Evolutionary conservation across 257 asterid species (phyloP), one percentile per base, ranked within the genome.

Genomic region (Petrea volubilis): DNA sequence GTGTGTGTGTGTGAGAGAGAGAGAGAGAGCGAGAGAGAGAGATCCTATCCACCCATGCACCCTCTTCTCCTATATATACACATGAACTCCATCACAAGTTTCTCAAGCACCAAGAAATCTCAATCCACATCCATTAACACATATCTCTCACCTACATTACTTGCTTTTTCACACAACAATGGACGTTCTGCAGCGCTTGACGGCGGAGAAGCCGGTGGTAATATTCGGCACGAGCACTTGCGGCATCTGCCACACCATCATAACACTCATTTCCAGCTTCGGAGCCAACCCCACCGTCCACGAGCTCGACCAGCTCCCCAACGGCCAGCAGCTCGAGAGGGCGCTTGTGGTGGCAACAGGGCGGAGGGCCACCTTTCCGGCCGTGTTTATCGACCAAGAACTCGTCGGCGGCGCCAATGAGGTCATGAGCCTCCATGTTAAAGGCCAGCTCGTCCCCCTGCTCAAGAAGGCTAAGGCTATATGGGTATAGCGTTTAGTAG

Each of bases 381-480:
- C 82, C 0, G 96, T 92, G 60, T 92, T 84, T 78, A 87, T 92
- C 11, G 89, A 83, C 66, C 81, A 88, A 53, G 83, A 86, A 49
- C 52, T 86, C 12, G 80, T 86, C 5, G 97, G 97, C 0, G 95
- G 96, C 1, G 77, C 96, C 5, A 71, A 83, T 69, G 97, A 92
- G 75, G 82, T 87, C 21, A 86, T 92, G 93, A 84, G 91, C 69
- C 93, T 92, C 18, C 91, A 92, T 74, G 78, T 92, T 41, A 81
- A 82, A 67, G 96, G 96, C 23, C 63, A 80, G 67, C 86, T 92
- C 2, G 80, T 82, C 38, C 89, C 87, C 20, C 65, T 84, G 75
- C 97, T 92, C 79, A 89, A 71, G 85, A 81, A 92, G 71, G 97
- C 92, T 67, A 83, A 74, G 74, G 96, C 97, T 43, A 83, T 92